Conservation (phyloP, 768 basidiomycete genomes). For the Auricularia sp. region DNA sequence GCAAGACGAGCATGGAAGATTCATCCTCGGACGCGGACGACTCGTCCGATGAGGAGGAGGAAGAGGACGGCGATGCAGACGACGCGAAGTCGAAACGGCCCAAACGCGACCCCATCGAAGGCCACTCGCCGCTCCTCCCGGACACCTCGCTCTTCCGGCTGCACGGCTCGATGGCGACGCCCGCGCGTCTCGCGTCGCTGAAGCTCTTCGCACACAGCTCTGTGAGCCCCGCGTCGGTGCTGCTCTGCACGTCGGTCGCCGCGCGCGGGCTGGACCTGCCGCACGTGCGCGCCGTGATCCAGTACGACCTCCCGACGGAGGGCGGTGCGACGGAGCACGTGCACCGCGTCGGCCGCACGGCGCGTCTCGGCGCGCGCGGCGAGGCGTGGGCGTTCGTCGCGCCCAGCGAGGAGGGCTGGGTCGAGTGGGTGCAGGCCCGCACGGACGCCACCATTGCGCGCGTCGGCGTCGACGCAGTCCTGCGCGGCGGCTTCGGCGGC, state of each 20-base stretch:
- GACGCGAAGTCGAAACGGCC: conserved; percentile 14
- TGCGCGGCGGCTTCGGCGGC: conserved; percentile 70
- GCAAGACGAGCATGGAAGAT: conserved; percentile 56
- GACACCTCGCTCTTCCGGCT: conserved; percentile 75
- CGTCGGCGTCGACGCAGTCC: conserved; percentile 56
- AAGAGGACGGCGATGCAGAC: conserved; percentile 15
- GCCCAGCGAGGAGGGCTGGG: conserved; percentile 83
- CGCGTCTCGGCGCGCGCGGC: conserved; percentile 90
- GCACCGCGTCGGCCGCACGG: conserved; percentile 93
- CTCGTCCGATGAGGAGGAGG: conserved; percentile 19
- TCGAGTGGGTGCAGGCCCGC: conserved; percentile 72
- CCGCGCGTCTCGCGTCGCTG: conserved; percentile 72
- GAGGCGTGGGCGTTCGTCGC: conserved; percentile 91
- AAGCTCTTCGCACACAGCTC: conserved; percentile 58
- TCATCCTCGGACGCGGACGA: conserved; percentile 17
- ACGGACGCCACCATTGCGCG: conserved; percentile 43
- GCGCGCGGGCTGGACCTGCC: conserved; percentile 97
- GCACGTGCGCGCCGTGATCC: conserved; percentile 85
- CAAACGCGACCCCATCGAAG: conserved; percentile 36
- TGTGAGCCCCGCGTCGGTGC: conserved; percentile 46
- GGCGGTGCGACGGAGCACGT: conserved; percentile 94
- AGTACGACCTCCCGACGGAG: conserved; percentile 97
- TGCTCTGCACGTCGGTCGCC: conserved; percentile 94
- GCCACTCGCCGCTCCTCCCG: conserved; percentile 69
- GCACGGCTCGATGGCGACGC: conserved; percentile 84